These are phyloP conservation scores for Elongisporangium undulatum DNA, from an alignment of 352 stramenopile genomes.

Conservation along the genomic window DNA sequence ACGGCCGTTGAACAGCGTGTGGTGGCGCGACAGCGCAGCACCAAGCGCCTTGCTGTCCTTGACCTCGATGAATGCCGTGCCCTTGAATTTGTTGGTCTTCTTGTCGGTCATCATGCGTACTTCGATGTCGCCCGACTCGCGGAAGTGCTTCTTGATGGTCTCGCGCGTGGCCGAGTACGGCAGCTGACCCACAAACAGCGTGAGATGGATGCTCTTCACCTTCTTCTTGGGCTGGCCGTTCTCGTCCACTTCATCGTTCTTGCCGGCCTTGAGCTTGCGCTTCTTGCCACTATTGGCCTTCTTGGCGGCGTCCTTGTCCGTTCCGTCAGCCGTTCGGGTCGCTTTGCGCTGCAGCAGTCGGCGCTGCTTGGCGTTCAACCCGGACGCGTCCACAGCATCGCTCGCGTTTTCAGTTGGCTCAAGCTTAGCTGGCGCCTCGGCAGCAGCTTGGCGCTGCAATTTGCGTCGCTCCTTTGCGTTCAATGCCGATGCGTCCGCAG, in stretches of 20 bases:
- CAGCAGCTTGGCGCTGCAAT: constrained; percentile 11
- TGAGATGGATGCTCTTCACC: constrained; percentile 79
- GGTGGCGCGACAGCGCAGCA: constrained; percentile 70
- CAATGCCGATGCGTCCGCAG: constrained; percentile 10
- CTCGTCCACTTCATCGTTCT: constrained; percentile 3
- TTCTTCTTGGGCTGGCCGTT: constrained; percentile 28
- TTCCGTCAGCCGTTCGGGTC: constrained; percentile 8
- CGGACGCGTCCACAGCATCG: constrained; percentile 7
- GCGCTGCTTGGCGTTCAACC: constrained; percentile 49
- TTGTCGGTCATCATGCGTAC: constrained; percentile 85
- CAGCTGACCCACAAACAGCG: constrained; percentile 80
- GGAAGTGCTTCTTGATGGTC: constrained; percentile 65
- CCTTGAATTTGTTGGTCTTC: constrained; percentile 78
- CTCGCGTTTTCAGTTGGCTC: constrained; percentile 1
- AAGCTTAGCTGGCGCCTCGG: not conserved
- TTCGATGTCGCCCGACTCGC: constrained; percentile 67
- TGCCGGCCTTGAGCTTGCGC: constrained; percentile 32
- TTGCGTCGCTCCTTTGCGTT: constrained; percentile 38
- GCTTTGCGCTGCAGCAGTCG: constrained; percentile 44
- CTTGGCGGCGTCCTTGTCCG: not conserved
- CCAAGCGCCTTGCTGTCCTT: constrained; percentile 78
- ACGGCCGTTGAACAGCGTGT: constrained; percentile 72
- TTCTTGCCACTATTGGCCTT: constrained; percentile 29
- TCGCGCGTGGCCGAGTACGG: constrained; percentile 69
- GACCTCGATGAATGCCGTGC: constrained; percentile 85